Base-by-base conservation (phyloP, 805 yeast species). In the Wickerhamomyces sydowiorum region DNA sequence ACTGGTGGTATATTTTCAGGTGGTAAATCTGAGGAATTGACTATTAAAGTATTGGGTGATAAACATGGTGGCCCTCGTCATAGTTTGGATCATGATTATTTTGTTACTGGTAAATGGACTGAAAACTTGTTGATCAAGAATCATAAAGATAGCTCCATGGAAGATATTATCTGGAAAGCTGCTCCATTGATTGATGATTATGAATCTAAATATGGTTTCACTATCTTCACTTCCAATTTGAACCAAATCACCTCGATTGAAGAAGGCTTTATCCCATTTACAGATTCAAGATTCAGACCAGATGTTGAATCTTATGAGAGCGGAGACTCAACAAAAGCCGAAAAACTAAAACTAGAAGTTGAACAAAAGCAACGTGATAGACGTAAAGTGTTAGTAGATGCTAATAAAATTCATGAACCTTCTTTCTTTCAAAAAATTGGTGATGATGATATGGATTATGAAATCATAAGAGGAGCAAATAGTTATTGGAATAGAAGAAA, bases 231-330 rank as follows among this genome's bases (percentile, higher is more conserved):
- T 1, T 87, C 95, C 8, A 73, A 82, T 31, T 67, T 93, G 58
- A 89, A 89, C 57, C 86, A 88, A 45, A 75, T 90, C 31, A 86
- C 96, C 0, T 66, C 59, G 4, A 63, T 91, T 13, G 97, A 91
- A 57, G 47, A 71, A 23, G 83, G 67, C 3, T 41, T 62, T 2
- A 52, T 90, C 31, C 83, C 97, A 6, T 90, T 90, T 3, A 86
- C 93, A 1, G 99, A 93, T 60, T 85, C 96, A 7, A 76, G 99
- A 56, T 62, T 80, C 36, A 75, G 99, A 56, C 98, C 97, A 1
- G 99, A 93, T 60, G 78, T 88, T 56, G 67, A 75, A 35, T 62
- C 68, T 2, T 88, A 87, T 52, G 95, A 87, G 56, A 58, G 72
- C 15, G 93, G 89, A 2, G 67, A 78, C 19, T 64, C 82, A 10